Conservation (phyloP, 192 early-diverging fungal species). For the Entomortierella beljakovae region DNA sequence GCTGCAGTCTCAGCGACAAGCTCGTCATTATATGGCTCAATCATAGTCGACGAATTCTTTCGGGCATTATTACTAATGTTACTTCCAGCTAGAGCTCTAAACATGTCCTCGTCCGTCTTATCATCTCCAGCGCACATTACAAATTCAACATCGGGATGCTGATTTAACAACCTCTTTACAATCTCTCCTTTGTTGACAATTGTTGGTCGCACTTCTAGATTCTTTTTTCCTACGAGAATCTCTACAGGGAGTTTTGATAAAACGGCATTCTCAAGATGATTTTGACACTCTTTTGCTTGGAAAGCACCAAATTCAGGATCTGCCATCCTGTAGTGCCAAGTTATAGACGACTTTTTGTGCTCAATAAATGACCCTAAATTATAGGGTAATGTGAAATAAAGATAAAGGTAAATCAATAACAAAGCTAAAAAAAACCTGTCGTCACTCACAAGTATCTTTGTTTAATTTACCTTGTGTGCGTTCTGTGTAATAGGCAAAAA, state of each 20-base stretch:
- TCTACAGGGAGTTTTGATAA: slow-evolving; percentile 97
- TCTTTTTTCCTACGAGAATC: slow-evolving; percentile 96
- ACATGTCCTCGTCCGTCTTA: slow-evolving; percentile 99
- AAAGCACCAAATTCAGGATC: slow-evolving; percentile 96
- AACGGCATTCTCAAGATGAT: slow-evolving; percentile 91
- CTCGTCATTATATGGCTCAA: slow-evolving; percentile 32
- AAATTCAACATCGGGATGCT: slow-evolving; percentile 84
- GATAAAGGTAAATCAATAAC: neutral
- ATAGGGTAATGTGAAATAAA: neutral
- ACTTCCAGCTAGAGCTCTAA: slow-evolving; percentile 69
- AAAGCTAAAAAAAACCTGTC: neutral
- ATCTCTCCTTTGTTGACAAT: slow-evolving; percentile 98
- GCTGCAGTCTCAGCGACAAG: slow-evolving; percentile 38
- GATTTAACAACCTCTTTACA: slow-evolving; percentile 83
- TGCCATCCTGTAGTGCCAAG: slow-evolving; percentile 97
- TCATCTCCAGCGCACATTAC: slow-evolving; percentile 96
- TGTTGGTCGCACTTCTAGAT: slow-evolving; percentile 92
- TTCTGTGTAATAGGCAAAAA: slow-evolving; percentile 96
- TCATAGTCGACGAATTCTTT: neutral
- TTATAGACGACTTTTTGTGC: slow-evolving; percentile 90
- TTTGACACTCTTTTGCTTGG: slow-evolving; percentile 98
- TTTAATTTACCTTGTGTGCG: slow-evolving; percentile 76
- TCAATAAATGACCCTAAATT: slow-evolving; percentile 83
- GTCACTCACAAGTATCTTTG: no score
- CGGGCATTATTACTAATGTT: neutral